Evolutionary conservation across 2,329 filamentous ascomycete genomes (phyloP), one percentile per base, ranked within the genome.

Genomic region (Aspergillus cejpii): DNA sequence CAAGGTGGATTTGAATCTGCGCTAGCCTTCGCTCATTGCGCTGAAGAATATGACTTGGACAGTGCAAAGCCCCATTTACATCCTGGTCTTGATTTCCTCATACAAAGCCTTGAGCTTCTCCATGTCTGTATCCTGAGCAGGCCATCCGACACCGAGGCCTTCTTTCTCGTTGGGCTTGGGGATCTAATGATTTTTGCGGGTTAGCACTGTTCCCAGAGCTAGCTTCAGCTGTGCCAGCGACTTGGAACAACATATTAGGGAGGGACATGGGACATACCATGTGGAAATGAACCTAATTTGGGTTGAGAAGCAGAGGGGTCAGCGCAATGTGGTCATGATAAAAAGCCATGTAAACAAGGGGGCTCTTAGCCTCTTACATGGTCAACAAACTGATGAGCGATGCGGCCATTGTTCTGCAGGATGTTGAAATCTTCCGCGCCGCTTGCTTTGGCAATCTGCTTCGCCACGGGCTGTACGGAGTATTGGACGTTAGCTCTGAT

Each of bases 331-430:
- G 12, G 31, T 28, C 6, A 38, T 12, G n/a, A n/a, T n/a, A n/a
- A 24, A 24, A 24, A 5, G 23, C 8, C 23, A 24, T 15, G 11
- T n/a, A n/a, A 42, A 12, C n/a, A 41, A 5, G 23, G 11, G 26
- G 7, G 8, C 27, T 15, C 19, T 4, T 4, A 23, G 31, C 17
- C 40, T 72, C 81, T 71, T 72, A 92, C 91, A 72, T 98, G 92
- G 56, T 88, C 85, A 50, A 98, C 91, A 52, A 85, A 75, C 72
- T 97, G 92, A 68, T 98, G 92, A 14, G 92, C 92, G 60, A 91
- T 79, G 17, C 79, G 75, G 41, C 92, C 92, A 62, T 98, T 98
- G 73, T 98, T 98, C 73, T 98, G 92, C 48, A 98, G 74, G 39
- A 98, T 79, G 63, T 98, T 98, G 76, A 88, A 98, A 67, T 97